A percentile compares a stretch with the other conserved stretches of the same genome.
Evolutionary conservation across 2,329 filamentous ascomycete genomes (phyloP).

Genomic region (Tolypocladium ovalisporum): DNA sequence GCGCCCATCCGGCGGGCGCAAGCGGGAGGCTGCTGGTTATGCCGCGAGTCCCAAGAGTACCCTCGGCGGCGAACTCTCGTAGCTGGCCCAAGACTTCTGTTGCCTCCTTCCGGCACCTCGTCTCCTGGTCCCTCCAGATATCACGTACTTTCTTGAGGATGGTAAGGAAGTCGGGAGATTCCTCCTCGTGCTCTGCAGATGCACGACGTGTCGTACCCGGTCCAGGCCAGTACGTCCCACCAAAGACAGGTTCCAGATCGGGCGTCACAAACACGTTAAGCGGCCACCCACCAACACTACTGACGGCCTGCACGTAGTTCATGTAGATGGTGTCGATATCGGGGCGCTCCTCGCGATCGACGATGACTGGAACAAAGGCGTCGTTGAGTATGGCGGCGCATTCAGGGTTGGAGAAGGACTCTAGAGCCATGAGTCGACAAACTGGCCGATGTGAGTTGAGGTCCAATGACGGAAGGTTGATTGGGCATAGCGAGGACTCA

Average conservation of each 20-base stretch:
- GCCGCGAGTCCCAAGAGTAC: slow-evolving; percentile 47
- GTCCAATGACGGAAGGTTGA: neutral
- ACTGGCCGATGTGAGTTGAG: slow-evolving; percentile 33
- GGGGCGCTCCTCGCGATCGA: slow-evolving; percentile 88
- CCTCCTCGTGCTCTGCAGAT: slow-evolving; percentile 32
- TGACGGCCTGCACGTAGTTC: slow-evolving; percentile 95
- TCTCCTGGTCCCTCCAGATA: slow-evolving; percentile 73
- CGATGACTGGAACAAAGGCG: slow-evolving; percentile 80
- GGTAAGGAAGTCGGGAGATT: slow-evolving; percentile 68
- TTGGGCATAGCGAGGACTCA: slow-evolving; percentile 32
- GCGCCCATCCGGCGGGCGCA: slow-evolving; percentile 18
- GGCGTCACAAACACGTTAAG: slow-evolving; percentile 95
- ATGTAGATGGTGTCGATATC: slow-evolving; percentile 95
- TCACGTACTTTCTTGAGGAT: slow-evolving; percentile 69
- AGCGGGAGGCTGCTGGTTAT: slow-evolving; percentile 18
- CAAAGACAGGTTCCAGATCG: slow-evolving; percentile 86
- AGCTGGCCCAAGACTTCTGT: slow-evolving; percentile 73
- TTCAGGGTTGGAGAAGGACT: slow-evolving; percentile 77
- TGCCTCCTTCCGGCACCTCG: slow-evolving; percentile 73
- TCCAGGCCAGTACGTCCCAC: slow-evolving; percentile 90
- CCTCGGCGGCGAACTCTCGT: slow-evolving; percentile 80
- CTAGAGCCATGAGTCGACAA: slow-evolving; percentile 84
- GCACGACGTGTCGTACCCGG: slow-evolving; percentile 44
- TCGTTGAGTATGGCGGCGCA: slow-evolving; percentile 76
- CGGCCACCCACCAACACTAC: slow-evolving; percentile 84